Conservation (phyloP, 2,329 filamentous ascomycete species). For the Sporothrix inflata region DNA sequence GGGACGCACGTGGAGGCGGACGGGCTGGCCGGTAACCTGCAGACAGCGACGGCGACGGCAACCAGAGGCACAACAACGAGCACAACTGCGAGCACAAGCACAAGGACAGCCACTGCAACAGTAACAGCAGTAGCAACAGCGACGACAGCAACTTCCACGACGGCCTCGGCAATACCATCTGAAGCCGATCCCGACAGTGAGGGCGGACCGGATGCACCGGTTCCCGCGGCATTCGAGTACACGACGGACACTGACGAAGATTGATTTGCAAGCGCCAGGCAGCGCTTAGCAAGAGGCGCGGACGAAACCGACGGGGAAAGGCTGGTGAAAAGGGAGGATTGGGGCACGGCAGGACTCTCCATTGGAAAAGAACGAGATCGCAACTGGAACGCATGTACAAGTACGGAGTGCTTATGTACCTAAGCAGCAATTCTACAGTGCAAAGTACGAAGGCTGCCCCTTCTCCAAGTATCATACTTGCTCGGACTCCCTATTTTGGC, state of each 20-base stretch:
- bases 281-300: background rate
- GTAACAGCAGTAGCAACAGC: background rate
- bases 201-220: constrained; percentile 32
- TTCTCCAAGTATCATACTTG: background rate
- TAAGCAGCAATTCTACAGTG: background rate
- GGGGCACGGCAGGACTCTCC: background rate
- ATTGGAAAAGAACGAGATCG: background rate
- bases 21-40: constrained; percentile 8
- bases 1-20: constrained; percentile 29
- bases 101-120: background rate
- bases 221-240: constrained; percentile 42
- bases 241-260: constrained; percentile 37
- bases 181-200: constrained; percentile 38
- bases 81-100: background rate
- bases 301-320: background rate
- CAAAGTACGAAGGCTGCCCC: background rate
- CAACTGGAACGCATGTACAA: background rate
- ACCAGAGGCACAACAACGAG: background rate
- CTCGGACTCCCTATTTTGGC: background rate
- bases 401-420: background rate
- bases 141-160: background rate
- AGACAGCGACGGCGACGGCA: background rate
- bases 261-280: background rate
- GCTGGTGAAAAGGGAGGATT: background rate
- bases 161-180: background rate